A percentile compares a stretch with the other conserved stretches of the same genome.
These are phyloP conservation scores for Astragalus membranaceus DNA, from an alignment of 306 rosid species.

Conservation along the genomic window DNA sequence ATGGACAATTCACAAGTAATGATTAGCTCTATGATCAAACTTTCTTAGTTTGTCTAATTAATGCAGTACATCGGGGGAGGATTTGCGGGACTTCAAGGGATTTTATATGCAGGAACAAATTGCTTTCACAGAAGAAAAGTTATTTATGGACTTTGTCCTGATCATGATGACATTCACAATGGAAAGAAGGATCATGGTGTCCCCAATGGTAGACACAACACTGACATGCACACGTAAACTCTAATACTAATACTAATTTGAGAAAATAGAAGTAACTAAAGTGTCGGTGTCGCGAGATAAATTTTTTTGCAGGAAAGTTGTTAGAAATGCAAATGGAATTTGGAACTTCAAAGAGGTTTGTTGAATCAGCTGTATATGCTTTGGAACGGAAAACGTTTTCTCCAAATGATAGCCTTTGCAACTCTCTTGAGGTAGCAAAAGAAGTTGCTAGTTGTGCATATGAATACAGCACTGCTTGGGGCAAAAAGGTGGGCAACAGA, in stretches of 20 bases:
- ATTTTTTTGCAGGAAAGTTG: constrained; percentile 21
- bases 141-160: constrained; percentile 43
- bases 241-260: no score
- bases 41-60: background rate
- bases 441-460: constrained; percentile 38
- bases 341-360: constrained; percentile 43
- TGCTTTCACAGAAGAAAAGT: constrained; percentile 57
- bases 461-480: constrained; percentile 57
- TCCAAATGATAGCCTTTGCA: background rate
- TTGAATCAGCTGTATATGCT: constrained; percentile 24
- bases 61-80: constrained; percentile 33
- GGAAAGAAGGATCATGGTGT: background rate
- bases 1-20: background rate
- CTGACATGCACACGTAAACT: no score
- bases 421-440: constrained; percentile 30
- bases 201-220: background rate
- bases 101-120: constrained; percentile 40
- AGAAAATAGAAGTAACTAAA: no score
- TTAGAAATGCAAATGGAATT: constrained; percentile 12
- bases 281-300: no score
- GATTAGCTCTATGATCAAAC: background rate
- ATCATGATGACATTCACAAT: background rate
- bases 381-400: constrained; percentile 23
- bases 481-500: constrained; percentile 33
- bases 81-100: constrained; percentile 51